Conservation (phyloP, 2,329 filamentous ascomycete genomes). For the Periconia digitata region DNA sequence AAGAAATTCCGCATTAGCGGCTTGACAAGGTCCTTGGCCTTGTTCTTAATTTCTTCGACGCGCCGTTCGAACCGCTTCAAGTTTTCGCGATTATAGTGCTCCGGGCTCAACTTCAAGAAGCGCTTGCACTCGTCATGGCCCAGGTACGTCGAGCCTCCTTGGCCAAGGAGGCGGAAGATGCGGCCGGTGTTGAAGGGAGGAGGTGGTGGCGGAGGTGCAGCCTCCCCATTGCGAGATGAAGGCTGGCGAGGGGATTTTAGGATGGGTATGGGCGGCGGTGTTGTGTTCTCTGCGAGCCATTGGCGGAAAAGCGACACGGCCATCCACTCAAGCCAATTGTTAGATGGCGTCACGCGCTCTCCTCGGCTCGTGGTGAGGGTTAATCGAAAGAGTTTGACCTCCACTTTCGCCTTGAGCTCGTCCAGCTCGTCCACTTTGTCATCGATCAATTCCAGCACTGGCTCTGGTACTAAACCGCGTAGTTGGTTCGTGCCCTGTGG, state of each 20-base stretch:
- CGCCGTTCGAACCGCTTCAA: slow-evolving; percentile 81
- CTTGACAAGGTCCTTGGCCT: slow-evolving; percentile 79
- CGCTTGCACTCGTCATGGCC: slow-evolving; percentile 85
- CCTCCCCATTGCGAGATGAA: slow-evolving; percentile 19
- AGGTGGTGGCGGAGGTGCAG: slow-evolving; percentile 30
- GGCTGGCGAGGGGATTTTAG: slow-evolving; percentile 48
- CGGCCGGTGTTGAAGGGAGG: slow-evolving; percentile 66
- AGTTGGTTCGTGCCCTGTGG: slow-evolving; percentile 77
- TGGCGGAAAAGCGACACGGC: slow-evolving; percentile 85
- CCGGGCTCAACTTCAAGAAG: slow-evolving; percentile 81
- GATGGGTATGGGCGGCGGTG: slow-evolving; percentile 63
- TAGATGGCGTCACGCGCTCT: slow-evolving; percentile 78
- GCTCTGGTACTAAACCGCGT: slow-evolving; percentile 67
- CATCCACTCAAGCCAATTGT: slow-evolving; percentile 86
- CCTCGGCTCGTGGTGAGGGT: slow-evolving; percentile 76
- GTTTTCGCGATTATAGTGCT: slow-evolving; percentile 85
- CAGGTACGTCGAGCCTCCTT: slow-evolving; percentile 67
- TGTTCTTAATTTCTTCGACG: slow-evolving; percentile 83
- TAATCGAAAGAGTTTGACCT: slow-evolving; percentile 79
- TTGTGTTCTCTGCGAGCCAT: slow-evolving; percentile 90
- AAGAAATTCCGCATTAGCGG: slow-evolving; percentile 85
- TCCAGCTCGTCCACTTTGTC: slow-evolving; percentile 93
- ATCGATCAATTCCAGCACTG: slow-evolving; percentile 85
- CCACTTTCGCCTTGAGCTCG: slow-evolving; percentile 76
- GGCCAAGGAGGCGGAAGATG: slow-evolving; percentile 76